These are phyloP conservation scores for Bipolaris cookei DNA, from an alignment of 2,329 filamentous ascomycete genomes.

Conservation along the genomic window DNA sequence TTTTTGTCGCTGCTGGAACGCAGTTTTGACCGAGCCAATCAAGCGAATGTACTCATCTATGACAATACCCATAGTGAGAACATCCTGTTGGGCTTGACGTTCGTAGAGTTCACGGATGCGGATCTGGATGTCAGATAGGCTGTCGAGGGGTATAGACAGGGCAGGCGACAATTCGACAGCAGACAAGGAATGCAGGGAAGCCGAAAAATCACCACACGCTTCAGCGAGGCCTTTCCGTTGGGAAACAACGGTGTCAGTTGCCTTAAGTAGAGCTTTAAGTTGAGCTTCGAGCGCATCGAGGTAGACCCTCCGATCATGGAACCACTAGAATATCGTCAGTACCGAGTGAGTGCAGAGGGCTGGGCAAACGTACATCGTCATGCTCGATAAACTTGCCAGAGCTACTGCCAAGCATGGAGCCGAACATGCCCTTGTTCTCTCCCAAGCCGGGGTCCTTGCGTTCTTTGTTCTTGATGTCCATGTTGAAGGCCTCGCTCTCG, in stretches of 20 bases:
- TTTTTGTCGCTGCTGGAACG: constrained; percentile 91
- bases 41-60: constrained; percentile 98
- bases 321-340: constrained; percentile 69
- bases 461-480: constrained; percentile 98
- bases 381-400: constrained; percentile 91
- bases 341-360: background rate
- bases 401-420: constrained; percentile 78
- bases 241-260: constrained; percentile 88
- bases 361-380: constrained; percentile 73
- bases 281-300: constrained; percentile 92
- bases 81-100: constrained; percentile 94
- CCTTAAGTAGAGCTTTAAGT: constrained; percentile 86
- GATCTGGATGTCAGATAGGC: constrained; percentile 89
- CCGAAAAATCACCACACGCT: constrained; percentile 89
- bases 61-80: constrained; percentile 94
- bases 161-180: constrained; percentile 90
- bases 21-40: constrained; percentile 92
- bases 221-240: constrained; percentile 95
- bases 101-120: constrained; percentile 96
- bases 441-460: constrained; percentile 82
- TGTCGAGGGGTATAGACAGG: constrained; percentile 86
- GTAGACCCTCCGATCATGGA: constrained; percentile 94
- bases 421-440: constrained; percentile 93
- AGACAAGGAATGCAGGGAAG: constrained; percentile 88
- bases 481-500: constrained; percentile 93